phyloP scores from a whole-genome alignment of 2,329 filamentous ascomycete species.

The Coleophoma crateriformis region DNA sequence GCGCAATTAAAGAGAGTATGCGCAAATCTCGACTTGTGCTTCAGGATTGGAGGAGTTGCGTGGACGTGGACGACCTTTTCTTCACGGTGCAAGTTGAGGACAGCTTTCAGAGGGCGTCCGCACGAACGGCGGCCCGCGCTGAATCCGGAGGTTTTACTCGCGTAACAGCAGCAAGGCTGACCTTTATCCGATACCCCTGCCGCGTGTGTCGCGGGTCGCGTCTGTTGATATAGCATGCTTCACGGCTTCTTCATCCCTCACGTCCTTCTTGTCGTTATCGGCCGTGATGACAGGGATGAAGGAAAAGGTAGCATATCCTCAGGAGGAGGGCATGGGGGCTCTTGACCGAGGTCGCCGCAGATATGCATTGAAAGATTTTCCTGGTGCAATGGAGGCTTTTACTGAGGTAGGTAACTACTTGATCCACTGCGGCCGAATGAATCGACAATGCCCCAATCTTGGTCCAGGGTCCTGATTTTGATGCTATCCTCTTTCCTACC shows the following conservation, averaged over 20 bases:
- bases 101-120: neutral
- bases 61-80: neutral
- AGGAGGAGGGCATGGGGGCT: conserved; percentile 19
- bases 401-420: conserved; percentile 7
- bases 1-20: conserved; percentile 1
- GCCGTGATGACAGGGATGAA: no score
- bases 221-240: neutral
- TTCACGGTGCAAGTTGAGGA: neutral
- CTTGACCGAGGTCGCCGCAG: conserved; percentile 19
- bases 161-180: no score
- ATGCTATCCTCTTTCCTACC: no score
- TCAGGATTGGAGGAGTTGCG: neutral
- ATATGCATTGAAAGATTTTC: conserved; percentile 23
- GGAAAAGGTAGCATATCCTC: neutral
- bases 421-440: neutral
- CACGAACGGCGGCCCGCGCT: no score
- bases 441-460: neutral
- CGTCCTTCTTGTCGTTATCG: neutral
- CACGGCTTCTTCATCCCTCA: neutral
- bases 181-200: no score
- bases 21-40: neutral
- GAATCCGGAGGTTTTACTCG: no score
- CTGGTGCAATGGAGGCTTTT: conserved; percentile 17
- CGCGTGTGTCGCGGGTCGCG: no score
- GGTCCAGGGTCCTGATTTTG: neutral